Base-by-base conservation (phyloP, 495 filamentous ascomycete species). In the Neurospora tetraspora region DNA sequence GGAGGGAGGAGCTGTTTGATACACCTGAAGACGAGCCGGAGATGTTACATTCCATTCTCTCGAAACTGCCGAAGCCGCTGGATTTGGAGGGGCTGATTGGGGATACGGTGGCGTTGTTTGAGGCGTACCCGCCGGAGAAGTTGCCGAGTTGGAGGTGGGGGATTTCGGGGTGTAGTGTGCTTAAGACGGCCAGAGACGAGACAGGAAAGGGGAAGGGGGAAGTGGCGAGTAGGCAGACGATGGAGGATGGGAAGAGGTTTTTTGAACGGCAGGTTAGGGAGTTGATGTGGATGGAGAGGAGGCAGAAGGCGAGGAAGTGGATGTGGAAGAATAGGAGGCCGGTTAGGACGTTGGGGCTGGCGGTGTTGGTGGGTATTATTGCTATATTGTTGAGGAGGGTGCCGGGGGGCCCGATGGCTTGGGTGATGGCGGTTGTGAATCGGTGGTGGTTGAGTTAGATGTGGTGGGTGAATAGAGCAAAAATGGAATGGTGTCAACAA, bases 21-120 rank as follows among this genome's bases (percentile, higher is more conserved):
- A 93, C 93, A 14, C 90, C 93, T 1, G 79, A 83, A 20, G 92
- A 97, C 70, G 96, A 99, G 78, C 92, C 93, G 14, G 96, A 98
- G 77, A 97, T 99, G 90, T 87, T 99, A 20, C 94, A 97, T 80
- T 92, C 89, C 68, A 89, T 91, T 7, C 87, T 99, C 3, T 94
- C 92, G 5, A 97, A 96, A 80, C 86, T 99, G 3, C 96, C 96
- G 0, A 87, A 86, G 61, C 90, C 92, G 11, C 85, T 98, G n/a
- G 89, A 97, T 75, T 81, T 99, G 34, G 96, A 99, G 72, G 83
- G 81, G 4, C 84, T 97, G 42, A 92, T 99, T 72, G 74, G 81
- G 20, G 82, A 83, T 37, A 90, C 96, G 16, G 82, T 87, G 5
- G 69, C 74, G 31, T 85, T 98, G 0, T 92, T 91, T 81, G 76